These are phyloP conservation scores for Nigrograna mackinnonii DNA, from an alignment of 2,329 filamentous ascomycete species.

Conservation along the genomic window DNA sequence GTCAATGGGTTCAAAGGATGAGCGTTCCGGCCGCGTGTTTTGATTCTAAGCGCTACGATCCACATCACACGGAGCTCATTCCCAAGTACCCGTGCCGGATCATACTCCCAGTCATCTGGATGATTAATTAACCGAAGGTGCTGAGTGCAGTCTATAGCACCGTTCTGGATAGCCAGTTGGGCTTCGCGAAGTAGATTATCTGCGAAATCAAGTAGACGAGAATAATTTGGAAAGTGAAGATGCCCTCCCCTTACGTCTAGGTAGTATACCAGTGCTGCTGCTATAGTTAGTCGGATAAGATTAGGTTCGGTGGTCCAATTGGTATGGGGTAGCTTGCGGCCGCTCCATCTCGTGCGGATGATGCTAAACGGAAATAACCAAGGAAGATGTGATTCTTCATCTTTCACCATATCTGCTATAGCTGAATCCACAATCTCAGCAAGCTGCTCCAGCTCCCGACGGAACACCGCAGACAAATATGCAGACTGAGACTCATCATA, in stretches of 20 bases:
- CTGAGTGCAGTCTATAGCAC: neutral
- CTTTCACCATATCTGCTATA: too few relatives aligned
- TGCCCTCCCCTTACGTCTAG: neutral
- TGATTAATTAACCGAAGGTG: neutral
- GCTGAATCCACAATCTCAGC: too few relatives aligned
- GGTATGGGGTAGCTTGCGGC: neutral
- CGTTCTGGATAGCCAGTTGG: neutral
- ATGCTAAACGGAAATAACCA: neutral
- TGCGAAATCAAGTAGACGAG: neutral
- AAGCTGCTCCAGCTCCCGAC: too few relatives aligned
- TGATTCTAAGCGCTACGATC: neutral
- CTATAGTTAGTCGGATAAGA: neutral
- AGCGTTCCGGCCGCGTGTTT: neutral
- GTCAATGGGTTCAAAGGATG: neutral
- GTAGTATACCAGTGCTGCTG: neutral
- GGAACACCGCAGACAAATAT: too few relatives aligned
- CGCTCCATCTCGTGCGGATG: neutral
- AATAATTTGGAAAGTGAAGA: neutral
- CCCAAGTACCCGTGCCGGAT: neutral
- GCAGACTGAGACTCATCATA: neutral
- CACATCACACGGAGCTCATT: neutral
- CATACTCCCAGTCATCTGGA: neutral
- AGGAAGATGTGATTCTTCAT: neutral
- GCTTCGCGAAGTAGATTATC: neutral
- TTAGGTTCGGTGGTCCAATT: neutral